These are phyloP conservation scores for Mycena venus DNA, from an alignment of 768 basidiomycete genomes.

Conservation along the genomic window DNA sequence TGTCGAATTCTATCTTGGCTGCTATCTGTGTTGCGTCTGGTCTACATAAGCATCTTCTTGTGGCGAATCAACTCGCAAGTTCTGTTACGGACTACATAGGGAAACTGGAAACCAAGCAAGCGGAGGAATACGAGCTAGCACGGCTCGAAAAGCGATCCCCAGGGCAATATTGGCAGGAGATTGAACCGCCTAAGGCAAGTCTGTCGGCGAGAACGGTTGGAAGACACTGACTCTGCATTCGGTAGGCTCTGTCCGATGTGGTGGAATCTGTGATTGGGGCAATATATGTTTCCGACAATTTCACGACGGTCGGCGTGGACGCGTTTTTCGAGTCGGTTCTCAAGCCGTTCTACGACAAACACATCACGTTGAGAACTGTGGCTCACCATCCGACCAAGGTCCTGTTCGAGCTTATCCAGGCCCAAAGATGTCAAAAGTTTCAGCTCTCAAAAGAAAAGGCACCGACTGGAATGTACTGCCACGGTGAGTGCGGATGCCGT, in stretches of 20 bases:
- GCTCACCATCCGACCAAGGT: conserved; percentile 84
- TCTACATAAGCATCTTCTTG: conserved; percentile 71
- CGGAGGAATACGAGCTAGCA: conserved; percentile 62
- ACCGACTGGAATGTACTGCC: conserved; percentile 57
- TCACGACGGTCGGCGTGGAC: conserved; percentile 71
- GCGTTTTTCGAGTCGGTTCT: conserved; percentile 76
- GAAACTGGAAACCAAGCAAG: conserved; percentile 59
- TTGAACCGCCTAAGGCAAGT: conserved; percentile 83
- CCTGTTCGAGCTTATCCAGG: conserved; percentile 80
- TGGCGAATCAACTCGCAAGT: conserved; percentile 66
- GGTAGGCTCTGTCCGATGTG: conserved; percentile 81
- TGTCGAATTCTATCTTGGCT: conserved; percentile 83
- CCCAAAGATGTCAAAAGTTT: conserved; percentile 78
- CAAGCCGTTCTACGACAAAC: conserved; percentile 83
- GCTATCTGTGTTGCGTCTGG: conserved; percentile 81
- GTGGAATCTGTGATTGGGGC: conserved; percentile 87
- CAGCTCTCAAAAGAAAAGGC: conserved; percentile 67
- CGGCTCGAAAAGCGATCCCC: conserved; percentile 62
- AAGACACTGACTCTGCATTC: not conserved
- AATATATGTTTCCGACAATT: conserved; percentile 82
- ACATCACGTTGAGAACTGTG: conserved; percentile 79
- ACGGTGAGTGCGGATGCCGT: conserved; percentile 57
- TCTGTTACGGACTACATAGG: conserved; percentile 68
- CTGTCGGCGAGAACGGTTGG: not conserved
- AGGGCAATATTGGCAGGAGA: conserved; percentile 84